These are phyloP conservation scores for Nicotiana otophora DNA, from an alignment of 257 asterid species.

Conservation along the genomic window DNA sequence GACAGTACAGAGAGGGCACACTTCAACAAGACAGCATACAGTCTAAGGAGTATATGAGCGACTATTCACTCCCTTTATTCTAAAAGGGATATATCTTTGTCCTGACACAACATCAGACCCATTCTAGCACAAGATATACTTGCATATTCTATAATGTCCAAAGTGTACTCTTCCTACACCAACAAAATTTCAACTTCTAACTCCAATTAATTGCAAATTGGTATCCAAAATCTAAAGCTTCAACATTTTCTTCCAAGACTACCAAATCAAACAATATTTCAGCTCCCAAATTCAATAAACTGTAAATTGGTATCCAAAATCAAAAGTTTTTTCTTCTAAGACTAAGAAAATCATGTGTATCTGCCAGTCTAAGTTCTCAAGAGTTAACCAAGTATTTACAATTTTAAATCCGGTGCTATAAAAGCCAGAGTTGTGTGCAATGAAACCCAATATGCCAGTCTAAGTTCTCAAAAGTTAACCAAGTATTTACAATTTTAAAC, in stretches of 20 bases:
- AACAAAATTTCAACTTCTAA: not conserved
- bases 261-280: not conserved
- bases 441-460: not conserved
- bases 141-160: not conserved
- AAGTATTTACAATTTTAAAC: not conserved
- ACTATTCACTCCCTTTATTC: not conserved
- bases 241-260: not conserved
- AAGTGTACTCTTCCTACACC: not conserved
- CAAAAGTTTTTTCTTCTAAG: not conserved
- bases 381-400: not conserved
- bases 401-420: not conserved
- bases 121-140: not conserved
- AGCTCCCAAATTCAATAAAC: not conserved
- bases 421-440: not conserved
- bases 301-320: not conserved
- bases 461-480: not conserved
- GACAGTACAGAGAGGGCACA: not conserved
- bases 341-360: not conserved
- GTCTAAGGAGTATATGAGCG: not conserved
- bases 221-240: not conserved
- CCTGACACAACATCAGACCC: not conserved
- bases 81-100: not conserved
- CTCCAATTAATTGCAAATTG: not conserved
- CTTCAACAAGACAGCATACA: not conserved
- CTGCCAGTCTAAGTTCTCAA: not conserved